Evolutionary conservation across 1,284 basidiomycete species (phyloP).

Genomic region (Malassezia brasiliensis): DNA sequence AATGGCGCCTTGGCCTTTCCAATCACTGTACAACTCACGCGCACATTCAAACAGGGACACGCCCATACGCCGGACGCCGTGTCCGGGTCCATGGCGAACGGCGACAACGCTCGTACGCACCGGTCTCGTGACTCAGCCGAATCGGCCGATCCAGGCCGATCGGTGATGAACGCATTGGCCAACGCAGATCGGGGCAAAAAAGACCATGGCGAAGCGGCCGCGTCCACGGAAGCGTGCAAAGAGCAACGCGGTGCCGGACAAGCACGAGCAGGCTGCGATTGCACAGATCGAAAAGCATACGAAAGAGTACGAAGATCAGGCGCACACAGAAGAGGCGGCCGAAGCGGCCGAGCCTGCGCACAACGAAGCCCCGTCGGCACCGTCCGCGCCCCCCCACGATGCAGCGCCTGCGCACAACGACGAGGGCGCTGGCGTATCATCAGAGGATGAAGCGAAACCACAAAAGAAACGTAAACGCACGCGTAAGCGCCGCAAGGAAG

Average conservation of each 20-base stretch:
- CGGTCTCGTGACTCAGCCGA: not conserved
- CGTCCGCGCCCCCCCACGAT: not conserved
- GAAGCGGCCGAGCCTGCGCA: not conserved
- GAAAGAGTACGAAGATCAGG: not conserved
- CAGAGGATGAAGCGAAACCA: not conserved
- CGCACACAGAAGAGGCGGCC: not conserved
- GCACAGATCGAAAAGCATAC: not conserved
- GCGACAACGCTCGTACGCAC: not conserved
- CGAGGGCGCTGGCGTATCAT: not conserved
- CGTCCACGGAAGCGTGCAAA: slow-evolving; percentile 8
- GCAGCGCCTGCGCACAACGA: not conserved
- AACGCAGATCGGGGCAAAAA: not conserved
- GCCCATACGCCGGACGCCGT: not conserved
- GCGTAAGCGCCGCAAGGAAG: slow-evolving; percentile 17
- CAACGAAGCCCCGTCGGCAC: no score
- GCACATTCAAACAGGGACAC: slow-evolving; percentile 8
- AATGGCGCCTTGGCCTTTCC: not conserved
- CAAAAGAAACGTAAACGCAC: slow-evolving; percentile 12
- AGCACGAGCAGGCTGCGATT: not conserved
- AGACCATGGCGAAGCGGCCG: slow-evolving; percentile 14
- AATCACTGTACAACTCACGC: not conserved
- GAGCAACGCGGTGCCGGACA: not conserved
- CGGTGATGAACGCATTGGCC: not conserved
- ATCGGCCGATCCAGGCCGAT: not conserved
- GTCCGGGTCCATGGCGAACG: not conserved